phyloP scores from a whole-genome alignment of 2,329 filamentous ascomycete species.

The Sphaerulina vaccinii region DNA sequence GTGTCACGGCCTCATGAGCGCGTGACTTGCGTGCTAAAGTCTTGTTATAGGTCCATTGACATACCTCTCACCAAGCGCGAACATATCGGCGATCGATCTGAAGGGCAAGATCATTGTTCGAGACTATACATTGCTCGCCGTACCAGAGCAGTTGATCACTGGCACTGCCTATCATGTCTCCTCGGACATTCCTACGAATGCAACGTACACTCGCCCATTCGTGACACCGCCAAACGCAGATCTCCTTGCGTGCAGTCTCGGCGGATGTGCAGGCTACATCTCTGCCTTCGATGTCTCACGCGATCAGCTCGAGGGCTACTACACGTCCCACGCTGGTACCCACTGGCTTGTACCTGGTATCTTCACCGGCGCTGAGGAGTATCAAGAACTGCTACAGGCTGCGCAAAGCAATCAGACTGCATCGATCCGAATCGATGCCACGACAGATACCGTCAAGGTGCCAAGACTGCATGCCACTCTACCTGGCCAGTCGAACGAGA shows the following conservation, averaged over 20 bases:
- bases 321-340: conserved; percentile 3
- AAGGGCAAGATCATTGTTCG: conserved; percentile 9
- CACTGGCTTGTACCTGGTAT: conserved; percentile 12
- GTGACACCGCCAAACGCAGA: conserved; percentile 1
- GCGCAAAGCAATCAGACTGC: conserved; percentile 4
- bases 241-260: conserved; percentile 4
- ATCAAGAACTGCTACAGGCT: background rate
- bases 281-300: conserved; percentile 12
- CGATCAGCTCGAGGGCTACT: conserved; percentile 8
- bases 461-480: conserved; percentile 11
- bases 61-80: conserved; percentile 1
- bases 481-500: conserved; percentile 13
- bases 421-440: conserved; percentile 13
- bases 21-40: too few species aligned
- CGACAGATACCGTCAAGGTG: conserved; percentile 3
- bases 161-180: conserved; percentile 1
- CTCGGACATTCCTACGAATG: background rate
- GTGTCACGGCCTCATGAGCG: background rate
- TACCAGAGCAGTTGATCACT: background rate
- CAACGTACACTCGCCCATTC: conserved; percentile 6
- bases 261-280: conserved; percentile 8
- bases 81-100: conserved; percentile 1
- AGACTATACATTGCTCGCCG: background rate
- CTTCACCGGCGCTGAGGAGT: conserved; percentile 12
- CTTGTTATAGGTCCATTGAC: conserved; percentile 5